These are phyloP conservation scores for Chamaecyparis obtusa DNA, from an alignment of 75 land plant genomes.

Conservation along the genomic window DNA sequence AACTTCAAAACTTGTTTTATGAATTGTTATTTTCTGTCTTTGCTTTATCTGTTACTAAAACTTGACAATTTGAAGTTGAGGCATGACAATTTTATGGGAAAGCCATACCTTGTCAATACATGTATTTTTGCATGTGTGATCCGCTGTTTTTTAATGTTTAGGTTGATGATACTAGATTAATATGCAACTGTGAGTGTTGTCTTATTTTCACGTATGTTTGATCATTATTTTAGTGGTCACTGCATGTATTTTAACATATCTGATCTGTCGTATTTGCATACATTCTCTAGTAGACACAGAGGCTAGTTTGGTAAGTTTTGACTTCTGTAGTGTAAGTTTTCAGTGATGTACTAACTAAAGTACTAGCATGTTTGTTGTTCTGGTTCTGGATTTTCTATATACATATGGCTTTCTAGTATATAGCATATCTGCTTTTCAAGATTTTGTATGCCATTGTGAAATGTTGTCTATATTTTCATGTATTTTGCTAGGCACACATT, in stretches of 20 bases:
- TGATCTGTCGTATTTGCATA: background rate
- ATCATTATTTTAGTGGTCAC: background rate
- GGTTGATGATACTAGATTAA: background rate
- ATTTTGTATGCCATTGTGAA: too few relatives aligned
- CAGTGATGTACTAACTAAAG: background rate
- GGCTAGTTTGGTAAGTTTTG: background rate
- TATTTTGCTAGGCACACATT: background rate
- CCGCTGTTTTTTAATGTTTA: background rate
- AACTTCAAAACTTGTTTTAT: background rate
- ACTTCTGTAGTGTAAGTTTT: background rate
- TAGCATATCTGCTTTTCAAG: too few relatives aligned
- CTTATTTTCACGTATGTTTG: background rate
- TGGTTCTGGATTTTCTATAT: conserved; percentile 8
- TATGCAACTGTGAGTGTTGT: background rate
- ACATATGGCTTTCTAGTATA: conserved; percentile 7
- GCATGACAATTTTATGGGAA: background rate
- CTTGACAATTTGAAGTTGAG: conserved; percentile 1
- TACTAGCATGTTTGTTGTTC: background rate
- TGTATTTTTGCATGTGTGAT: background rate
- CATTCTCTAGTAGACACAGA: background rate
- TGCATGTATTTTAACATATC: background rate
- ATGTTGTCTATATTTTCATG: background rate
- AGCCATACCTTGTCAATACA: background rate
- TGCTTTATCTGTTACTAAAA: background rate
- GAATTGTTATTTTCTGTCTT: background rate